phyloP scores from a whole-genome alignment of 1,284 basidiomycete species.

The Cryptococcus sp. region DNA sequence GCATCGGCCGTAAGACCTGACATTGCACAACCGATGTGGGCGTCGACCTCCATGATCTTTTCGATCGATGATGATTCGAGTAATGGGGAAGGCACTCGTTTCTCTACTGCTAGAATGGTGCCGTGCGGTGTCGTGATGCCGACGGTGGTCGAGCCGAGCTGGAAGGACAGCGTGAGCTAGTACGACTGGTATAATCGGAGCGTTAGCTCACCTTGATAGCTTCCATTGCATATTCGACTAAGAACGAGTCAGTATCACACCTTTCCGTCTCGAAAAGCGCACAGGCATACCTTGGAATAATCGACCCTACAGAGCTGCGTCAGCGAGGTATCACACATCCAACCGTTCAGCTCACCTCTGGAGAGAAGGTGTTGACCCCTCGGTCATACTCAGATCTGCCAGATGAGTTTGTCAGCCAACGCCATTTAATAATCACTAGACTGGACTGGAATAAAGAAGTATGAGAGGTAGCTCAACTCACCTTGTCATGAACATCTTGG shows the following conservation, averaged over 20 bases:
- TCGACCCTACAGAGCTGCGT: slow-evolving; percentile 44
- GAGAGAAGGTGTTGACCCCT: slow-evolving; percentile 98
- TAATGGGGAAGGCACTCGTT: slow-evolving; percentile 95
- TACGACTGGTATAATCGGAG: background rate
- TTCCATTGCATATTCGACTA: slow-evolving; percentile 99
- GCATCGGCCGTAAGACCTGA: slow-evolving; percentile 97
- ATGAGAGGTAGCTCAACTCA: slow-evolving; percentile 17
- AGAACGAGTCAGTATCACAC: slow-evolving; percentile 9
- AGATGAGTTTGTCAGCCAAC: background rate
- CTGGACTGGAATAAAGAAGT: background rate
- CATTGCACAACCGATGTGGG: slow-evolving; percentile 97
- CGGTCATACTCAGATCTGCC: slow-evolving; percentile 64
- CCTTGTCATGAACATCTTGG: slow-evolving; percentile 52
- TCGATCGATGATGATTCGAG: slow-evolving; percentile 96
- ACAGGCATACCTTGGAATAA: slow-evolving; percentile 54
- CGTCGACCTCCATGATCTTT: slow-evolving; percentile 99
- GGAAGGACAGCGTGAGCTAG: slow-evolving; percentile 10
- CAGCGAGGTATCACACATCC: background rate
- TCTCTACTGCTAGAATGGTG: slow-evolving; percentile 94
- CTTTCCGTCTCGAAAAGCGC: background rate
- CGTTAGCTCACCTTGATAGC: slow-evolving; percentile 78
- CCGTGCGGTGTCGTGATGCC: slow-evolving; percentile 86
- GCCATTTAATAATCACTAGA: background rate
- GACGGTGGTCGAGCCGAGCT: slow-evolving; percentile 98
- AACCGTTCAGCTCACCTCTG: slow-evolving; percentile 63